Conservation (phyloP, 257 asterid species). For the Paraleonurus japonicus region DNA sequence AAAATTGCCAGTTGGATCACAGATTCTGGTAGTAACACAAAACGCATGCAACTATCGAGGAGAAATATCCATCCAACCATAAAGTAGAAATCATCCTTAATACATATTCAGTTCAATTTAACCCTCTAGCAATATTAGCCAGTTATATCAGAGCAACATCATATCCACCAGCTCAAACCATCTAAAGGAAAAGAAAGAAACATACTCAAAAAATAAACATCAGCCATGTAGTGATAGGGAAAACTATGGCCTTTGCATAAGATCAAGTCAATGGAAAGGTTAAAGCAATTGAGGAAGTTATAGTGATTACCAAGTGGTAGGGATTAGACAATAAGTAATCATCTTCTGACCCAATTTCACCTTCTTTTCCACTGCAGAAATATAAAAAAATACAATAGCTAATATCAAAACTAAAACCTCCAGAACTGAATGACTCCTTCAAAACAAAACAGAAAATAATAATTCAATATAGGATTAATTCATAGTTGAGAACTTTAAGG, state of each 20-base stretch:
- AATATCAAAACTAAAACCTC: background rate
- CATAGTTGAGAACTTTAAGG: background rate
- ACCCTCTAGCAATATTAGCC: background rate
- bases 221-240: background rate
- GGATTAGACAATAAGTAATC: slow-evolving; percentile 88
- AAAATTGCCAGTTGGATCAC: too few relatives aligned
- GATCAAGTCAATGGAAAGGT: slow-evolving; percentile 7
- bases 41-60: background rate
- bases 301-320: slow-evolving; percentile 81
- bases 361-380: slow-evolving; percentile 82
- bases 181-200: background rate
- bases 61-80: background rate
- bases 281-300: slow-evolving; percentile 9
- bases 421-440: slow-evolving; percentile 4
- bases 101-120: background rate
- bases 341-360: slow-evolving; percentile 76
- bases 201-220: slow-evolving; percentile 1
- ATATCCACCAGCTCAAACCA: background rate
- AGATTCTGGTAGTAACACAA: too few relatives aligned
- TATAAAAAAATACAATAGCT: slow-evolving; percentile 12
- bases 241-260: slow-evolving; percentile 1
- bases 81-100: too few relatives aligned
- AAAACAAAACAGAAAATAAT: background rate
- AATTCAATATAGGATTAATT: background rate
- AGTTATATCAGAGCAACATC: background rate